Base-by-base conservation (phyloP, 225 moss, liverwort and hornwort genomes). In the Antitrichia curtipendula region DNA sequence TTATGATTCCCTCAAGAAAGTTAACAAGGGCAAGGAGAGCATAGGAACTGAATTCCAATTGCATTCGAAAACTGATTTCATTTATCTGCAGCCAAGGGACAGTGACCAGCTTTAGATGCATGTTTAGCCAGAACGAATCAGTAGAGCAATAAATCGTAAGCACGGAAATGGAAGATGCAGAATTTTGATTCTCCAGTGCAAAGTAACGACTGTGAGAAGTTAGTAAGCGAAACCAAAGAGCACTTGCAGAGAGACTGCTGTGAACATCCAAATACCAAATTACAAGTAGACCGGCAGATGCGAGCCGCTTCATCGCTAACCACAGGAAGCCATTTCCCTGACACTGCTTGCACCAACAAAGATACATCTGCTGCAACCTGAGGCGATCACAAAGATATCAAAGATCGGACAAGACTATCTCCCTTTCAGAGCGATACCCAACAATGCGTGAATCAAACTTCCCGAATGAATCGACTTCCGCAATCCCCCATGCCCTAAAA, bases 351-450 rank as follows among this genome's bases (percentile, higher is more conserved):
- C 80, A 95, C 90, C 78, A 96, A 60, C 72, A 93, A 87, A 56
- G 86, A 82, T 65, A 95, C 14, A 85, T 96, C 95, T 81, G 90
- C 85, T 68, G 95, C 88, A 87, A 96, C 91, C 96, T 96, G 88
- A 58, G 77, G 74, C 62, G 59, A 89, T 88, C 87, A 90, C 82
- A 86, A 84, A 32, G 77, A 69, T 19, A 52, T 29, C 70, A 71
- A 63, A 57, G 45, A 75, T 82, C 53, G 34, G 61, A 87, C 83
- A 79, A 78, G 63, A 59, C 18, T 78, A 43, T 84, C 82, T 65
- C 57, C 69, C 58, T 81, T 52, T 85, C 75, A 68, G 80, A 65
- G 66, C 80, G 25, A n/a, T 5, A 68, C 31, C 74, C 25, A 18
- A 57, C 58, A 72, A 82, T 79, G 73, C 34, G 57, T 36, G 65